A percentile compares a stretch with the other conserved stretches of the same genome.
phyloP scores from a whole-genome alignment of 2,329 filamentous ascomycete genomes.

The Neopestalotiopsis sp. region DNA sequence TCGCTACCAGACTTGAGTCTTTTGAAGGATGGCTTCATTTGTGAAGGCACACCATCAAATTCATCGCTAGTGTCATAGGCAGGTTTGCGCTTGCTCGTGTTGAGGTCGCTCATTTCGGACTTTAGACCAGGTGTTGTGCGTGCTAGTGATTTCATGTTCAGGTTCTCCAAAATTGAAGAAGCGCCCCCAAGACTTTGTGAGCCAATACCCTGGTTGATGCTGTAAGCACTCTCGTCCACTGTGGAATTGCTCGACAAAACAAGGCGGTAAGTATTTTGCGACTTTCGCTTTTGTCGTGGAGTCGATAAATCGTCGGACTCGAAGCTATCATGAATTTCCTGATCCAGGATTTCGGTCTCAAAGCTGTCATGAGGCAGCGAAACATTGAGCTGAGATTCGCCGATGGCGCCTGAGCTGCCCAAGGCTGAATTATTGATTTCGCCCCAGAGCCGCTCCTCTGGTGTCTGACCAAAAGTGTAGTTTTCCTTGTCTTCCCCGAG shows the following conservation, averaged over 20 bases:
- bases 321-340: slow-evolving; percentile 51
- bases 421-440: slow-evolving; percentile 60
- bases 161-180: slow-evolving; percentile 48
- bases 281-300: slow-evolving; percentile 32
- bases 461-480: slow-evolving; percentile 65
- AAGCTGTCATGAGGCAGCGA: slow-evolving; percentile 40
- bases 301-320: slow-evolving; percentile 50
- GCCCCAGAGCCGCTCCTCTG: slow-evolving; percentile 54
- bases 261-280: slow-evolving; percentile 22
- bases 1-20: slow-evolving; percentile 57
- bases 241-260: slow-evolving; percentile 19
- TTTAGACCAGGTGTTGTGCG: slow-evolving; percentile 27
- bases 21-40: slow-evolving; percentile 57
- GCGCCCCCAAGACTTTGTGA: slow-evolving; percentile 62
- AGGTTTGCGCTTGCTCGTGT: slow-evolving; percentile 62
- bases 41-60: slow-evolving; percentile 39
- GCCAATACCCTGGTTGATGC: slow-evolving; percentile 34
- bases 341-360: slow-evolving; percentile 43
- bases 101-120: slow-evolving; percentile 40
- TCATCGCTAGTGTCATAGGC: slow-evolving; percentile 58
- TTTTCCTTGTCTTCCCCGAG: slow-evolving; percentile 85
- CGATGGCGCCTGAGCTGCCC: slow-evolving; percentile 57
- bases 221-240: slow-evolving; percentile 29
- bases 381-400: slow-evolving; percentile 54
- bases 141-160: slow-evolving; percentile 47